phyloP scores from a whole-genome alignment of 331 rosid species.

The Cucumis variabilis region DNA sequence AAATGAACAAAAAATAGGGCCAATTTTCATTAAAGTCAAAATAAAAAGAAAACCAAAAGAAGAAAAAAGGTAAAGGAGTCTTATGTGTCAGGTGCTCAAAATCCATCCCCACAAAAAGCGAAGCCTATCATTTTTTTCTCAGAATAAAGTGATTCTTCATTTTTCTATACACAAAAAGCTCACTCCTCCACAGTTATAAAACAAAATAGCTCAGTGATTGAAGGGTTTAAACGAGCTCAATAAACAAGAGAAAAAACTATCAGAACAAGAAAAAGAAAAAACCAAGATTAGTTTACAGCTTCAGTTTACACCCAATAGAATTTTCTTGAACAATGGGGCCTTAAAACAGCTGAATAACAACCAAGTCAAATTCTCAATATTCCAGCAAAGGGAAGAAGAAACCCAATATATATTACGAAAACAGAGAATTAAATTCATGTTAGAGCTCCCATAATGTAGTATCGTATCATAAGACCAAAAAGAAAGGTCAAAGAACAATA shows the following conservation, averaged over 20 bases:
- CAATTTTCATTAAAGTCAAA: conserved; percentile 44
- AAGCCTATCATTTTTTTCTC: too few relatives aligned
- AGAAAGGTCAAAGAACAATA: too few relatives aligned
- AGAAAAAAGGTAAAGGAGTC: conserved; percentile 27
- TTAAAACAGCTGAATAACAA: neutral
- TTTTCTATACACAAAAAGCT: conserved; percentile 26
- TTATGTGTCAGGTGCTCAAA: conserved; percentile 15
- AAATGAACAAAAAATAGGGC: neutral
- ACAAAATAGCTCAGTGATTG: conserved; percentile 24
- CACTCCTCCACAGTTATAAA: conserved; percentile 11
- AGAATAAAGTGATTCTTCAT: conserved; percentile 25
- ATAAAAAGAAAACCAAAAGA: conserved; percentile 22
- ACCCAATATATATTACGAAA: neutral
- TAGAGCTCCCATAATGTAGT: neutral
- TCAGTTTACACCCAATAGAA: neutral
- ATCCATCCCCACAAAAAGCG: too few relatives aligned
- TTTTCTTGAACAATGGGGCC: neutral
- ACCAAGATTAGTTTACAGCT: neutral
- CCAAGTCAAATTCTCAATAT: conserved; percentile 5
- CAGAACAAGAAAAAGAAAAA: neutral
- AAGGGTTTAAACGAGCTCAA: conserved; percentile 15
- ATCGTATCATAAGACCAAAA: too few relatives aligned
- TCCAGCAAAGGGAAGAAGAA: neutral
- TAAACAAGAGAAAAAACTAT: neutral
- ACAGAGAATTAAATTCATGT: conserved; percentile 20